phyloP scores from a whole-genome alignment of 1,284 basidiomycete species.

The Sporisorium reilianum region DNA sequence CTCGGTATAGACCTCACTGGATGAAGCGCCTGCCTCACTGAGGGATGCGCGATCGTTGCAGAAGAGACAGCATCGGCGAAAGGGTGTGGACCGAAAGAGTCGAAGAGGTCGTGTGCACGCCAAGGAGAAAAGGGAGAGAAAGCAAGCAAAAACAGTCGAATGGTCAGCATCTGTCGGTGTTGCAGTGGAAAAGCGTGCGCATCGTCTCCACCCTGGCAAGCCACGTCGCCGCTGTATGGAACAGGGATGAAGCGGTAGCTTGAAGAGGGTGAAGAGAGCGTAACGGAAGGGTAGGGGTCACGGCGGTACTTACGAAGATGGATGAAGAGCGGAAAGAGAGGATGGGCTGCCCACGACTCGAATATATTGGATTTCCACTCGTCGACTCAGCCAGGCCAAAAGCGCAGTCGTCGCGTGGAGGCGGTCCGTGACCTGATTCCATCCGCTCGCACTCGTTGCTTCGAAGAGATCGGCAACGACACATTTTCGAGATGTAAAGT shows the following conservation, averaged over 20 bases:
- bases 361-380: conserved; percentile 15
- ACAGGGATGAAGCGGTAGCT: background rate
- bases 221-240: background rate
- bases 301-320: conserved; percentile 47
- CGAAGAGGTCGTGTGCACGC: too few species aligned
- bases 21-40: conserved; percentile 64
- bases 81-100: too few species aligned
- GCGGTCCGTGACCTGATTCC: conserved; percentile 34
- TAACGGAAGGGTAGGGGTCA: conserved; percentile 13
- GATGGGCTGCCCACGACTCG: background rate
- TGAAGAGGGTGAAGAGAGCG: background rate
- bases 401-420: conserved; percentile 22
- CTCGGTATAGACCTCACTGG: conserved; percentile 67
- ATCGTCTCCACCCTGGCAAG: background rate
- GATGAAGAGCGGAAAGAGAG: conserved; percentile 21
- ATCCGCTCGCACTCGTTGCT: conserved; percentile 6
- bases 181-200: background rate
- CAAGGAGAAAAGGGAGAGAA: background rate
- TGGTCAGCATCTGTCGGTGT: conserved; percentile 8
- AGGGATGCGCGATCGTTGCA: conserved; percentile 26
- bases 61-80: background rate
- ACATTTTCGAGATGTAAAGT: background rate
- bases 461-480: conserved; percentile 1
- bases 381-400: conserved; percentile 28
- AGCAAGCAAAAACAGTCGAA: conserved; percentile 1